A percentile compares a stretch with the other conserved stretches of the same genome.
phyloP scores from a whole-genome alignment of 2,329 filamentous ascomycete species.

The Ascochyta viciae-villosae region DNA sequence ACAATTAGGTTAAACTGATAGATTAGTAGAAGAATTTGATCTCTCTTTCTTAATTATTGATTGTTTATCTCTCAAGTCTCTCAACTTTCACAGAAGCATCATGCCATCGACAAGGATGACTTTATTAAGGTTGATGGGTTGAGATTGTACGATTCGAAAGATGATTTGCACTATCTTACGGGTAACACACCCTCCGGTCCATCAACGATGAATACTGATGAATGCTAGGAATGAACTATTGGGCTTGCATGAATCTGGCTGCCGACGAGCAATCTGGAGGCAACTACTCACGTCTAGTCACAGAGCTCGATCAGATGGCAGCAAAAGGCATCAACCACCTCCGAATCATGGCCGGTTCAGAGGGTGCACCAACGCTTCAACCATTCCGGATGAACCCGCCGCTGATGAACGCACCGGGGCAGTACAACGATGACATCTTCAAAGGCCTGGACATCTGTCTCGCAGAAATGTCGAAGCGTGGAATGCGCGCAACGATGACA shows the following conservation, averaged over 20 bases:
- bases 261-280: conserved; percentile 45
- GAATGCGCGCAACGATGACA: conserved; percentile 53
- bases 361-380: conserved; percentile 48
- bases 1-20: too few species aligned
- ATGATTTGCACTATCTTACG: conserved; percentile 47
- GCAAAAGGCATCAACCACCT: conserved; percentile 51
- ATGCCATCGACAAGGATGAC: conserved; percentile 38
- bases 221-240: conserved; percentile 47
- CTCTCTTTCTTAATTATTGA: too few species aligned
- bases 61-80: too few species aligned
- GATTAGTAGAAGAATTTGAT: too few species aligned
- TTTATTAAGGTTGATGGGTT: conserved; percentile 47
- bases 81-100: neutral
- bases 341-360: conserved; percentile 51
- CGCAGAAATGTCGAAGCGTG: conserved; percentile 49
- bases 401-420: conserved; percentile 44
- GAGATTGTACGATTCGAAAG: conserved; percentile 44
- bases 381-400: conserved; percentile 51
- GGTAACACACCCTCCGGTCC: conserved; percentile 9
- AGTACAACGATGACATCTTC: conserved; percentile 51
- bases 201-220: neutral
- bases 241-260: conserved; percentile 52
- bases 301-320: conserved; percentile 51
- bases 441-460: conserved; percentile 49
- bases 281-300: conserved; percentile 47